phyloP scores from a whole-genome alignment of 2,329 filamentous ascomycete species.

The Dothistroma septosporum region DNA sequence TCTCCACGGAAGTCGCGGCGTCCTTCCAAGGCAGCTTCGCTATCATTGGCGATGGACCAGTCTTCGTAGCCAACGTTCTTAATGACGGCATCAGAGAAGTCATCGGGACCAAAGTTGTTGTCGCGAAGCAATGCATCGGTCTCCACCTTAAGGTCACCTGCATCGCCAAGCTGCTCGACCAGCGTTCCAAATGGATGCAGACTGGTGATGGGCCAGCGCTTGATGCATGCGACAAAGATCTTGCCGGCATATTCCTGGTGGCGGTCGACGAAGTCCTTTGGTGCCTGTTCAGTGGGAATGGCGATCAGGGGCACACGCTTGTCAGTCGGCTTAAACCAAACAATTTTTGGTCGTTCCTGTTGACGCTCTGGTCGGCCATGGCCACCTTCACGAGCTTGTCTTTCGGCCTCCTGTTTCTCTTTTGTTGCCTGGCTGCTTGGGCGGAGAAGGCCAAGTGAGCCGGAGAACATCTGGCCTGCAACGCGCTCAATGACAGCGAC shows the following conservation, averaged over 20 bases:
- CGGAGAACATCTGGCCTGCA: conserved; percentile 98
- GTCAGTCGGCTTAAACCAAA: conserved; percentile 99
- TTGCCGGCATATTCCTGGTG: conserved; percentile 96
- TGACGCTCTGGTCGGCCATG: conserved; percentile 72
- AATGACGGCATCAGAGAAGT: conserved; percentile 93
- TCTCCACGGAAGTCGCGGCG: conserved; percentile 89
- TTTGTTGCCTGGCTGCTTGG: conserved; percentile 98
- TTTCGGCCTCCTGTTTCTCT: conserved; percentile 97
- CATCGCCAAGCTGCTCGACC: conserved; percentile 92
- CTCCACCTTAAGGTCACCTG: conserved; percentile 96
- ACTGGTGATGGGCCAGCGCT: conserved; percentile 99
- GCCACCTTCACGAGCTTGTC: conserved; percentile 79
- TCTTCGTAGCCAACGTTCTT: conserved; percentile 89
- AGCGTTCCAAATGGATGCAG: conserved; percentile 97
- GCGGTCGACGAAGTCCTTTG: conserved; percentile 96
- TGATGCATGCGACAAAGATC: conserved; percentile 98
- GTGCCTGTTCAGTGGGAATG: conserved; percentile 96
- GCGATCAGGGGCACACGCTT: conserved; percentile 97
- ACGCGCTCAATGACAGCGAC: conserved; percentile 97
- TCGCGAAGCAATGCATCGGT: conserved; percentile 94
- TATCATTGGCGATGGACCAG: conserved; percentile 82
- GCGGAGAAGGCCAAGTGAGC: conserved; percentile 82
- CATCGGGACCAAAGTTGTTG: conserved; percentile 97
- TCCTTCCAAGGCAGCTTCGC: conserved; percentile 65
- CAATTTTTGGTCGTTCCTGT: conserved; percentile 98